Base-by-base conservation (phyloP, 2,329 filamentous ascomycete genomes). In the Cercospora sp. region DNA sequence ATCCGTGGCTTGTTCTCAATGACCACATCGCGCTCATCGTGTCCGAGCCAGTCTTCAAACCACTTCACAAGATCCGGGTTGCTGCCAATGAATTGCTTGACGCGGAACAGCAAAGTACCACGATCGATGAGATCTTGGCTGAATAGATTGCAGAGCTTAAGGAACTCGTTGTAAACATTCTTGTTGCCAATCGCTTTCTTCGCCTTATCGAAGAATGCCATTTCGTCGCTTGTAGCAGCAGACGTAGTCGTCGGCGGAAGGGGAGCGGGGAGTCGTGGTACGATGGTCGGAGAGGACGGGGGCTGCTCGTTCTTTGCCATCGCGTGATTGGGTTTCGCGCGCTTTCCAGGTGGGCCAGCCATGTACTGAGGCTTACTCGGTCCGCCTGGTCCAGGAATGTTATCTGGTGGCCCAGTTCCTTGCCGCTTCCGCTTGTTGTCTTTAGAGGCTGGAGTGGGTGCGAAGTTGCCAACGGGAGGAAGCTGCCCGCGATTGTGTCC, bases 161-260 rank as follows among this genome's bases (percentile, higher is more conserved):
- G 82, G 80, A 99, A 99, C 79, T 99, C 95, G 74, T 92, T 94
- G 86, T 97, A 96, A 2, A 90, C 90, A 65, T 92, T 91, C 78
- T 97, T 91, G 79, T 98, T 98, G 69, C 91, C 90, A 67, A 99
- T 92, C 75, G 91, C 94, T 80, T 99, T 99, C 86, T 97, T 98
- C 18, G 95, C 93, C 7, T 93, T 90, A 69, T 99, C 95, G 75
- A 99, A 99, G 81, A 98, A 98, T 1, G 89, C 89, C 63, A 98
- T 86, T 77, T 98, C 94, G 67, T 98, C 94, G 64, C 89, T 87
- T 26, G 87, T 91, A 1, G 93, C 91, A n/a, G 89, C 89, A 8
- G 89, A 84, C 1, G 89, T 88, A 0, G 89, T 87, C 0, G 89
- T 89, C 0, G 94, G 93, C 13, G 91, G 89, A 33, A 98, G 87